These are phyloP conservation scores for Rhodomyrtus psidioides DNA, from an alignment of 441 rosid species.

Conservation along the genomic window DNA sequence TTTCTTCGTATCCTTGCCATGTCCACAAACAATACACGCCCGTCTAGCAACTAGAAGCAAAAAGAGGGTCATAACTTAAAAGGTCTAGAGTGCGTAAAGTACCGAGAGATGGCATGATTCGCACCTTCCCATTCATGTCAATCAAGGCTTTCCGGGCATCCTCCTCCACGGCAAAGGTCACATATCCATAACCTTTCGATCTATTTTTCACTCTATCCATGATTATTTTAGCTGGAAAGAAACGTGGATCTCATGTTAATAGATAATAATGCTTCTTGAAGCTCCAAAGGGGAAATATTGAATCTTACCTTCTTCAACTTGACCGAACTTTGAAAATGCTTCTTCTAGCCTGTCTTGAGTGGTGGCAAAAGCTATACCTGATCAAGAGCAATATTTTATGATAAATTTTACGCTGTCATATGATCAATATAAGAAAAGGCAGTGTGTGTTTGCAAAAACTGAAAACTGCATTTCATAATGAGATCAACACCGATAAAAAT, in stretches of 20 bases:
- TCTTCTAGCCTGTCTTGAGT: constrained; percentile 28
- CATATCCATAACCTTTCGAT: constrained; percentile 57
- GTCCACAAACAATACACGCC: constrained; percentile 29
- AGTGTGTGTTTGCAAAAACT: not conserved
- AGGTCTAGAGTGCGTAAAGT: not conserved
- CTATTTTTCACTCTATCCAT: constrained; percentile 27
- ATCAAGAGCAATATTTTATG: not conserved
- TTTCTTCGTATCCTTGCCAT: not conserved
- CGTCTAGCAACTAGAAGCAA: constrained; percentile 28
- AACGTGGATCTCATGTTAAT: not conserved
- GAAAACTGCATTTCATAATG: not conserved
- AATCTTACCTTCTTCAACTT: constrained; percentile 34
- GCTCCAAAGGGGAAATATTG: not conserved
- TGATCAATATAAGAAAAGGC: not conserved
- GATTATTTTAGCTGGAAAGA: constrained; percentile 32
- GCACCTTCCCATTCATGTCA: constrained; percentile 54
- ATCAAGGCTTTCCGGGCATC: constrained; percentile 42
- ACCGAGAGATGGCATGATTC: not conserved
- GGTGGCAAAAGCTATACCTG: constrained; percentile 49
- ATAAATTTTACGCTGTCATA: not conserved
- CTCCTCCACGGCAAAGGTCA: constrained; percentile 33
- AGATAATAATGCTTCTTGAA: not conserved
- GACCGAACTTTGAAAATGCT: constrained; percentile 50
- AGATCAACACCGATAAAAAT: not conserved
- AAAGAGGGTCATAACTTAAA: not conserved